A percentile compares a stretch with the other conserved stretches of the same genome.
Evolutionary conservation across 352 stramenopile genomes (phyloP).

Genomic region (Phytophthora vignae): DNA sequence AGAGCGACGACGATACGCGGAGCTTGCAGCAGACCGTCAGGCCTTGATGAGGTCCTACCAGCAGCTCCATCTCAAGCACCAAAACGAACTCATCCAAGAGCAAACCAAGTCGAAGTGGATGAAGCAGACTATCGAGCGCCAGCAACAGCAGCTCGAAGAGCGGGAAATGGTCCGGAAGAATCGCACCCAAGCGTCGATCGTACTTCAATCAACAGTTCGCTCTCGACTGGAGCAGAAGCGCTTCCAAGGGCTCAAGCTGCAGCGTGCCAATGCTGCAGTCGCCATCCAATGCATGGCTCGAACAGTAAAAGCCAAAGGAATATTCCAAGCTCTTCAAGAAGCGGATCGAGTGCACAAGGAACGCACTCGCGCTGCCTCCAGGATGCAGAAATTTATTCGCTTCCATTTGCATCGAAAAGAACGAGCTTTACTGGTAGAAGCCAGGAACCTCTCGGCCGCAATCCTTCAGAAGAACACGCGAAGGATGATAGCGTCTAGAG

Average conservation of each 20-base stretch:
- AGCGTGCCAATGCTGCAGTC: constrained; percentile 44
- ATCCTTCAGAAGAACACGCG: constrained; percentile 64
- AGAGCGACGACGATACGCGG: constrained; percentile 40
- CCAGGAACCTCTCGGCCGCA: constrained; percentile 46
- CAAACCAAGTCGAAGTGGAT: constrained; percentile 50
- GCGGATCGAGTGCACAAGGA: constrained; percentile 13
- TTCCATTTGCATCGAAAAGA: constrained; percentile 52
- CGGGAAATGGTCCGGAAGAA: constrained; percentile 42
- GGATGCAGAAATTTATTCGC: constrained; percentile 53
- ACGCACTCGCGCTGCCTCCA: constrained; percentile 17
- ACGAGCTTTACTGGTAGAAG: constrained; percentile 38
- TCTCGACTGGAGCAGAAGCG: constrained; percentile 64
- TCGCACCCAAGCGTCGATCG: constrained; percentile 60
- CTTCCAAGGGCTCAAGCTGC: constrained; percentile 65
- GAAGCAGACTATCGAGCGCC: constrained; percentile 47
- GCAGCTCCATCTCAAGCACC: constrained; percentile 53
- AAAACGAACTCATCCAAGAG: constrained; percentile 52
- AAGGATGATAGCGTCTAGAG: constrained; percentile 24
- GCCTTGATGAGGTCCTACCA: constrained; percentile 43
- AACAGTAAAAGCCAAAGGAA: constrained; percentile 11
- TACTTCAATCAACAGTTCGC: constrained; percentile 67
- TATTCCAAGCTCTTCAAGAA: constrained; percentile 28
- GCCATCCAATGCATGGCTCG: constrained; percentile 57
- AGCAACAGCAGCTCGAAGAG: constrained; percentile 51
- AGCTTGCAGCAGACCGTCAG: constrained; percentile 39